Percentiles rank a stretch among this genome's conserved stretches.
phyloP scores from a whole-genome alignment of 306 rosid species.

The Vigna mungo region DNA sequence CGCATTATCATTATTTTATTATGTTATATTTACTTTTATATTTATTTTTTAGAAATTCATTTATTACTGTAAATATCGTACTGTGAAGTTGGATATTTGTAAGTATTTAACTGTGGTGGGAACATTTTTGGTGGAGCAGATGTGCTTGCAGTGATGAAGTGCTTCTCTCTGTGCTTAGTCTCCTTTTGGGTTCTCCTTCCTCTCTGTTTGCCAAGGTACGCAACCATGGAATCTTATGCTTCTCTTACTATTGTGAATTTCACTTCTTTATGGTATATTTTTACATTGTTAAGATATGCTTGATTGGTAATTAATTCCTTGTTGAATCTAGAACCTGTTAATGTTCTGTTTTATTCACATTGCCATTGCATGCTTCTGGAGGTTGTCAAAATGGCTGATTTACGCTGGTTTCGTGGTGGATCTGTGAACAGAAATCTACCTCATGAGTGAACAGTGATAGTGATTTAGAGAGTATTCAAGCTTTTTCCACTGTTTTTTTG shows the following conservation, averaged over 20 bases:
- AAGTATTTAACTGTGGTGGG: slow-evolving; percentile 39
- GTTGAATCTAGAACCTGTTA: slow-evolving; percentile 13
- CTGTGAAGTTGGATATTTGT: slow-evolving; percentile 15
- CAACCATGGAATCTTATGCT: slow-evolving; percentile 22
- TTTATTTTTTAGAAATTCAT: neutral
- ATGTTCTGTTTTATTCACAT: neutral
- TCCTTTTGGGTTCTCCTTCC: slow-evolving; percentile 50
- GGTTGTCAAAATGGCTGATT: slow-evolving; percentile 18
- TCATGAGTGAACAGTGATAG: slow-evolving; percentile 1
- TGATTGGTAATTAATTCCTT: too few relatives aligned
- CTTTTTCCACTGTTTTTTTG: slow-evolving; percentile 13
- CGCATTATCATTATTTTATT: slow-evolving; percentile 7
- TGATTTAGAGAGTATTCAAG: slow-evolving; percentile 1
- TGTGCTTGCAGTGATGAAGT: slow-evolving; percentile 50
- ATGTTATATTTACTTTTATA: neutral
- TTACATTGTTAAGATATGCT: slow-evolving; percentile 19
- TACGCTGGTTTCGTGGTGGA: slow-evolving; percentile 26
- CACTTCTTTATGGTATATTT: slow-evolving; percentile 40
- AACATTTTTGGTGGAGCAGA: slow-evolving; percentile 44
- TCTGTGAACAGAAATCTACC: slow-evolving; percentile 19
- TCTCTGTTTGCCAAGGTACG: slow-evolving; percentile 56
- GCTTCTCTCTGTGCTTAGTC: slow-evolving; percentile 37
- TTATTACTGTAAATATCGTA: slow-evolving; percentile 5
- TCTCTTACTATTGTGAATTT: slow-evolving; percentile 36
- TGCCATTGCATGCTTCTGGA: slow-evolving; percentile 16